Evolutionary conservation across 495 filamentous ascomycete species (phyloP), one percentile per base, ranked within the genome.

Genomic region (Bombardia bombarda): DNA sequence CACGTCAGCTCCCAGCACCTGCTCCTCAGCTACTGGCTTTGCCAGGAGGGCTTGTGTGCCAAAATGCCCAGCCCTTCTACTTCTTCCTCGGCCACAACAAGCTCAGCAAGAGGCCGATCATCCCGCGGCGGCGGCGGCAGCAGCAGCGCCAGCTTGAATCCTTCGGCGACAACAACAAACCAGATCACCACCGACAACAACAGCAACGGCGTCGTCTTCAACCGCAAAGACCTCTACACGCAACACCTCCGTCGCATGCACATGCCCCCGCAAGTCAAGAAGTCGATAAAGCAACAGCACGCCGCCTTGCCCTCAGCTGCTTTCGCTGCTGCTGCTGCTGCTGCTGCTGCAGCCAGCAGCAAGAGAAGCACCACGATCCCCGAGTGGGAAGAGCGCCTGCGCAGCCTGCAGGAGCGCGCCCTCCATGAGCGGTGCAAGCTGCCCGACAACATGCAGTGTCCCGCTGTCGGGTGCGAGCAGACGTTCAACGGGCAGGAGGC

Each of bases 231-330:
- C 50, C 78, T 95, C 19, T 94, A 90, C 70, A 88, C 82, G 0
- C 87, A 94, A 51, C 89, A 95, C 47, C 70, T 90, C 1, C 78
- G 86, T 7, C 79, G 89, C 42, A 94, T 94, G 89, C 89, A 95
- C 56, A 62, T 67, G 0, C 77, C 80, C 2, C 16, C 55, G 4
- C 34, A 51, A 25, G 30, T 62, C 30, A 68, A 68, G 38, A 65
- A 72, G 60, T 61, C 50, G 30, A 21, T 50, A 23, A 50, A 62
- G 55, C 49, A 63, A 22, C 22, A 17, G 9, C 16, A 21, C 21
- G 20, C 9, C 4, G 18, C 17, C 10, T 7, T 5, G 10, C 7
- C 7, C 6, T 8, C 32, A 7, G 35, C 35, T 14, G 21, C 18
- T 13, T 23, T 14, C 2, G 22, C 31, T 23, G 62, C 59, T 55